Percentiles rank a stretch among this genome's conserved stretches.
These are phyloP conservation scores for Lithospermum erythrorhizon DNA, from an alignment of 257 asterid genomes.

Conservation along the genomic window DNA sequence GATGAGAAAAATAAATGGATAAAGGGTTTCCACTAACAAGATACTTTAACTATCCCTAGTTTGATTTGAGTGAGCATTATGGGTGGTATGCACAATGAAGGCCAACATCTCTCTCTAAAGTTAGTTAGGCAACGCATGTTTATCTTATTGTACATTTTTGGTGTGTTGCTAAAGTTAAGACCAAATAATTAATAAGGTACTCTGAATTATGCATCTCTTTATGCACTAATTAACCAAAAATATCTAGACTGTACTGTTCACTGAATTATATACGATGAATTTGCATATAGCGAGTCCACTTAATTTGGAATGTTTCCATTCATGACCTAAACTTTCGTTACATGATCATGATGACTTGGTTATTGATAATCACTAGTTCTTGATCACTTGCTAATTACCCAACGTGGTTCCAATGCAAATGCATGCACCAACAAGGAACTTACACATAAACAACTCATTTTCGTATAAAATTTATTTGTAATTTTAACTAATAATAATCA, in stretches of 20 bases:
- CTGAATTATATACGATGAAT: background rate
- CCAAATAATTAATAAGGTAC: background rate
- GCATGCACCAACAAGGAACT: background rate
- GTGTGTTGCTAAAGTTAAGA: background rate
- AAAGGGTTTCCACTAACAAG: no score
- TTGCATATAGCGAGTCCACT: background rate
- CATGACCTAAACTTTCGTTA: background rate
- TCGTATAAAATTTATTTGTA: no score
- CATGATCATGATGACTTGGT: background rate
- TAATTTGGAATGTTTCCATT: background rate
- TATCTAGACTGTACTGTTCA: background rate
- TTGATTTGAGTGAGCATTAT: no score
- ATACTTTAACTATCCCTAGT: no score
- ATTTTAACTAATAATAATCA: no score
- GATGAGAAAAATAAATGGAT: no score
- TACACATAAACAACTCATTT: no score
- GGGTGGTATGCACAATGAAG: background rate
- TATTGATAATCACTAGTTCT: background rate
- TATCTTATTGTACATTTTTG: background rate
- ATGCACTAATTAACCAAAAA: background rate
- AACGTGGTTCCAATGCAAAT: background rate
- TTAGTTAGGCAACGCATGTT: background rate
- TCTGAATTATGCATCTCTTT: background rate
- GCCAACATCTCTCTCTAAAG: background rate
- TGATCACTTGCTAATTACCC: no score